These are phyloP conservation scores for Austropuccinia psidii DNA, from an alignment of 1,284 basidiomycete genomes.

Conservation along the genomic window DNA sequence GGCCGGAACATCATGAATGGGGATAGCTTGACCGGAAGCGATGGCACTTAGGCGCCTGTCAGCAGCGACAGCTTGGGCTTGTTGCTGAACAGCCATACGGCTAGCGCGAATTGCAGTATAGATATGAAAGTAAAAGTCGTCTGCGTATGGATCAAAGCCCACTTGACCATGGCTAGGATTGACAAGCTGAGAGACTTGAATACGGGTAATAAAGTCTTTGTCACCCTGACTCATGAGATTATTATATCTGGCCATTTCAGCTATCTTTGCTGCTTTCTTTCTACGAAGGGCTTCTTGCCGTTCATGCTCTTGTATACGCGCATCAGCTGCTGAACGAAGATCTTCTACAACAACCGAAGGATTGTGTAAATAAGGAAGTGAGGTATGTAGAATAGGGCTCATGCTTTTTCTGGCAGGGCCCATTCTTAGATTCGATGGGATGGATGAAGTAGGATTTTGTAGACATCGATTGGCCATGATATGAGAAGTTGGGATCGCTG, in stretches of 20 bases:
- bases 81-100: slow-evolving; percentile 58
- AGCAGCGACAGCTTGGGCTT: slow-evolving; percentile 27
- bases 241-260: slow-evolving; percentile 87
- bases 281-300: slow-evolving; percentile 72
- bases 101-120: slow-evolving; percentile 70
- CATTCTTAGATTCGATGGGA: background rate
- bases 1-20: slow-evolving; percentile 3
- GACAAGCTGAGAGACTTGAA: slow-evolving; percentile 95
- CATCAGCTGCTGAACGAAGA: slow-evolving; percentile 51
- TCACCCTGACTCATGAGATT: slow-evolving; percentile 98
- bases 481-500: background rate
- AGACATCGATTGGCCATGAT: slow-evolving; percentile 11
- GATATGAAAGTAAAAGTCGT: slow-evolving; percentile 98
- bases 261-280: slow-evolving; percentile 71
- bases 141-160: slow-evolving; percentile 80
- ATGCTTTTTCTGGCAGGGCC: no score
- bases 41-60: background rate
- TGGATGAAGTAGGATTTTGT: background rate
- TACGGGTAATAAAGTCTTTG: slow-evolving; percentile 99
- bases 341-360: slow-evolving; percentile 19
- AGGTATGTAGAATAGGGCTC: no score
- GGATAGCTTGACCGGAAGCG: slow-evolving; percentile 1
- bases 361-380: background rate
- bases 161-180: slow-evolving; percentile 42
- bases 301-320: slow-evolving; percentile 78